A percentile compares a stretch with the other conserved stretches of the same genome.
phyloP scores from a whole-genome alignment of 768 basidiomycete species.

The Boletus reticuloceps region DNA sequence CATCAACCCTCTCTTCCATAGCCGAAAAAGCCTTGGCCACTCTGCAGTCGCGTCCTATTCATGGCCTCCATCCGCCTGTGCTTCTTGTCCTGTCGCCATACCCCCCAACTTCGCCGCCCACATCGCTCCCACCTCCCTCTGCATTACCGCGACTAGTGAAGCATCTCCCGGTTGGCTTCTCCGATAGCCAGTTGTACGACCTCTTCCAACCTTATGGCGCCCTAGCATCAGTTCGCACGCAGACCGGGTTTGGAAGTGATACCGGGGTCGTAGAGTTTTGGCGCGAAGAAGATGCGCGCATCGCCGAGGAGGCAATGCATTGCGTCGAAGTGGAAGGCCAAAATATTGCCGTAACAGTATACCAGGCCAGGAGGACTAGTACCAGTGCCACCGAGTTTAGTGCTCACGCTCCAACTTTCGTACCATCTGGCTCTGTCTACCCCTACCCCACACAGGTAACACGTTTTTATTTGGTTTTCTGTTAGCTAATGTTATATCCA shows the following conservation, averaged over 20 bases:
- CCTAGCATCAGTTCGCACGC: conserved; percentile 71
- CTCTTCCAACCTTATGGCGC: conserved; percentile 83
- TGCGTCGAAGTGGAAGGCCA: conserved; percentile 81
- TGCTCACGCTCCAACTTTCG: conserved; percentile 70
- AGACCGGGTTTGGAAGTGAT: conserved; percentile 74
- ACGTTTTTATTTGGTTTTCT: conserved; percentile 4
- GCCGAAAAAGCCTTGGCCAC: conserved; percentile 90
- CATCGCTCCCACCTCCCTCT: conserved; percentile 69
- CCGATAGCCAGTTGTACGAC: conserved; percentile 77
- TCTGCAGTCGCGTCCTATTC: conserved; percentile 72
- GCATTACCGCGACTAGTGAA: conserved; percentile 82
- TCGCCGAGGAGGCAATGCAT: conserved; percentile 79
- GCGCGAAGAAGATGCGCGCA: conserved; percentile 80
- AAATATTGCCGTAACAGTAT: conserved; percentile 81
- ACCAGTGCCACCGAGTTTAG: conserved; percentile 64
- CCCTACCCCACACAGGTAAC: conserved; percentile 62
- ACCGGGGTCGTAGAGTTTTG: conserved; percentile 82
- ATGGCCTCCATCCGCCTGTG: conserved; percentile 55
- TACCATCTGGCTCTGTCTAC: conserved; percentile 66
- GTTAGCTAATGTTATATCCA: not conserved
- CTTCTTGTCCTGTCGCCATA: conserved; percentile 76
- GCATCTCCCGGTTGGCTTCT: conserved; percentile 68
- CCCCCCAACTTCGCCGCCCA: conserved; percentile 74
- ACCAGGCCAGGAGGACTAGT: conserved; percentile 62
- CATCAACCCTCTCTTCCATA: conserved; percentile 27